Evolutionary conservation across 2,329 filamentous ascomycete species (phyloP), one percentile per base, ranked within the genome.

Genomic region (Pseudocercospora fuligena): DNA sequence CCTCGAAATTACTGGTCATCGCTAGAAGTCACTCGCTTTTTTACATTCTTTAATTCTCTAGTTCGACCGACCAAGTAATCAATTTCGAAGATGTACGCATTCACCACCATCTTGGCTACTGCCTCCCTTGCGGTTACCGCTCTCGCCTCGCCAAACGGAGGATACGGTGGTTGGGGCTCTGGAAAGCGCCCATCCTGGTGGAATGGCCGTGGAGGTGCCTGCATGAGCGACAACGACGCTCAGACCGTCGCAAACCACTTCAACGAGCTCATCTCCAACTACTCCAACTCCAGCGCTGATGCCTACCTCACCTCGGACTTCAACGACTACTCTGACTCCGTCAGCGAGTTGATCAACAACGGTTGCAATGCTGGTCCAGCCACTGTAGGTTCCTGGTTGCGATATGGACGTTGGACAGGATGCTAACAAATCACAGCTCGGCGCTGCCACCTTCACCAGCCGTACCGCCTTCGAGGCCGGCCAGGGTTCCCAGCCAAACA

Each of bases 241-340:
- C 68, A 69, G 27, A 63, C 60, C 16, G 71, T 76, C 29, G 74
- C 70, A 49, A 69, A 69, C 60, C 75, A 77, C 68, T 78, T 78
- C 72, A 68, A 71, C 57, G 64, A 72, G 25, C 73, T 76, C 53
- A 77, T 78, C 62, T 72, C 73, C 54, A 66, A 70, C 66, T 78
- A 78, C 69, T 72, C 66, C 65, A 72, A 75, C 21, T 67, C 62
- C 14, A 61, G 73, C 19, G 76, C 76, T 63, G 63, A 76, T 11
- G 63, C 66, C 3, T 66, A 67, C 29, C 63, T 78, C 31, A 73
- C 77, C 36, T 62, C 51, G 16, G 73, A 73, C 70, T 78, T 76
- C 68, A 58, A 64, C 51, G 77, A 78, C 70, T 76, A 78, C 69
- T 74, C 76, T 43, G 76, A 77, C 71, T 74, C 71, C 56, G 77